Percentiles rank a stretch among this genome's conserved stretches.
phyloP scores from a whole-genome alignment of 2,329 filamentous ascomycete species.

The Colletotrichum orbiculare region DNA sequence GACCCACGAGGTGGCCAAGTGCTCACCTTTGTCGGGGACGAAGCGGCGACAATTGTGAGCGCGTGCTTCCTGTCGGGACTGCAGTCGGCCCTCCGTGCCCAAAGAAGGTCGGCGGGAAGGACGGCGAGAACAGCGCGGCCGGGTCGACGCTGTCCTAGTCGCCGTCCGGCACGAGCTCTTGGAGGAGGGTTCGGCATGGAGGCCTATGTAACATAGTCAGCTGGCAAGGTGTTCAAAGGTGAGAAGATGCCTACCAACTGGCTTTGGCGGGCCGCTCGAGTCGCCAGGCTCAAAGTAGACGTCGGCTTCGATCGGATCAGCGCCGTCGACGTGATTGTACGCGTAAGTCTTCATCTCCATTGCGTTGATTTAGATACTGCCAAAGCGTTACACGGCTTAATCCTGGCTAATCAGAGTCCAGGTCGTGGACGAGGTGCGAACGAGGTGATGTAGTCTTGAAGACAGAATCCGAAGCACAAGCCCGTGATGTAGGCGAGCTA shows the following conservation, averaged over 20 bases:
- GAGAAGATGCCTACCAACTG: not conserved
- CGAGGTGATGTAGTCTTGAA: too few species aligned
- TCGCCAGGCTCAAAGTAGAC: not conserved
- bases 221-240: not conserved
- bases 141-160: not conserved
- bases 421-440: too few species aligned
- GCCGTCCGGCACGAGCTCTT: not conserved
- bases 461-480: too few species aligned
- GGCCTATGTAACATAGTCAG: not conserved
- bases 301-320: not conserved
- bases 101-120: constrained; percentile 1
- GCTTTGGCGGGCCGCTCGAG: not conserved
- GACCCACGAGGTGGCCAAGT: too few species aligned
- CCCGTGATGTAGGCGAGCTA: too few species aligned
- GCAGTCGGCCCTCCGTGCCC: not conserved
- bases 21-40: too few species aligned
- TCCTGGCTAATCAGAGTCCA: not conserved
- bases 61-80: too few species aligned
- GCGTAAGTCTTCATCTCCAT: not conserved
- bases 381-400: not conserved
- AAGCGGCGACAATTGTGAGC: too few species aligned
- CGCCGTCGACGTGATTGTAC: not conserved
- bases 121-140: not conserved
- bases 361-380: not conserved
- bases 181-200: not conserved